These are phyloP conservation scores for Xylariaceae sp. DNA, from an alignment of 2,329 filamentous ascomycete species.

Conservation along the genomic window DNA sequence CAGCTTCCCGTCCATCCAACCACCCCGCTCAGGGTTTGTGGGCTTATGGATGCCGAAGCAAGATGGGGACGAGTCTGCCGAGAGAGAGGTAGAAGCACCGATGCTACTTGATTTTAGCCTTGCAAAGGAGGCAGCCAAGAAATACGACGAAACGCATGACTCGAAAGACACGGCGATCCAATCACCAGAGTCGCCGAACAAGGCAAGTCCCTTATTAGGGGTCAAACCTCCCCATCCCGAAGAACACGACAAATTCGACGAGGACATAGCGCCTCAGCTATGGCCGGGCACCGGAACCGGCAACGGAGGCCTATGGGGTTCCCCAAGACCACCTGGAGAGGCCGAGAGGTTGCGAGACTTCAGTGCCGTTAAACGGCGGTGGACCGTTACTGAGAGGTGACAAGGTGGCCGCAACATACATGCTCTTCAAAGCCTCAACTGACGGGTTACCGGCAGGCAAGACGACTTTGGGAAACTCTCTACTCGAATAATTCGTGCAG, in stretches of 20 bases:
- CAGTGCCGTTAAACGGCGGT: conserved; percentile 33
- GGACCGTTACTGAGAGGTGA: conserved; percentile 37
- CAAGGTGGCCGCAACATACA: background rate
- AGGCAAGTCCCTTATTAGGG: background rate
- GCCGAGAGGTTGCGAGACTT: conserved; percentile 35
- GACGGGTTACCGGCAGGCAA: too few species aligned
- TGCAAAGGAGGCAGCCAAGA: conserved; percentile 32
- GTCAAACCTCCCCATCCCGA: conserved; percentile 23
- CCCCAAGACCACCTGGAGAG: conserved; percentile 33
- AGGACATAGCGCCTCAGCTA: conserved; percentile 23
- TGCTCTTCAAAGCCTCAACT: too few species aligned
- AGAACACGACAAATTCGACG: conserved; percentile 33
- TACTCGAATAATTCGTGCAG: too few species aligned
- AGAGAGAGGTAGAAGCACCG: conserved; percentile 32
- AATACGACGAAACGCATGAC: conserved; percentile 9
- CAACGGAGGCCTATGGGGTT: conserved; percentile 34
- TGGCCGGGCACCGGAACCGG: conserved; percentile 26
- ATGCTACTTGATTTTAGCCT: conserved; percentile 57
- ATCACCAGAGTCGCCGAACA: background rate
- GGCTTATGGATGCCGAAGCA: conserved; percentile 52
- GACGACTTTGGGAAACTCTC: background rate
- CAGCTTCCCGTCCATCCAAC: conserved; percentile 26
- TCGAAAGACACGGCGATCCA: conserved; percentile 1
- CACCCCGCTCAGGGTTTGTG: conserved; percentile 46
- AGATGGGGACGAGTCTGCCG: conserved; percentile 26